Evolutionary conservation across 257 asterid species (phyloP).

Genomic region (Solanum chiquidenum): DNA sequence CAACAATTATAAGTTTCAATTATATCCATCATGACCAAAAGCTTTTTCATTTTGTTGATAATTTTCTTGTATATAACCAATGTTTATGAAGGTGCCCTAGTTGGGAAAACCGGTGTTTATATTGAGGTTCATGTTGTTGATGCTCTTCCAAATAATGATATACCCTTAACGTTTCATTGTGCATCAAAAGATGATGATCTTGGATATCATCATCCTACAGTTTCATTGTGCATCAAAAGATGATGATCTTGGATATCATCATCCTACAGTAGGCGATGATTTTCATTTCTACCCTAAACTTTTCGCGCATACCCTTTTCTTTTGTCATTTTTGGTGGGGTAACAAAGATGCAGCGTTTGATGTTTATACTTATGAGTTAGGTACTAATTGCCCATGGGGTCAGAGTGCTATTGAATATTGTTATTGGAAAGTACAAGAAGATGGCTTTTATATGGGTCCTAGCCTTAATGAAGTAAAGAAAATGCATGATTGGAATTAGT

Average conservation of each 20-base stretch:
- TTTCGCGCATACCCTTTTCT: neutral
- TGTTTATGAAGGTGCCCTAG: neutral
- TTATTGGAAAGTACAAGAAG: neutral
- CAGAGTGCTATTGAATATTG: neutral
- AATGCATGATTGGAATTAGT: neutral
- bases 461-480: neutral
- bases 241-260: neutral
- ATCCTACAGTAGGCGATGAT: neutral
- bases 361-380: neutral
- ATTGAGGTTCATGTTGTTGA: neutral
- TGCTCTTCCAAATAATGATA: neutral
- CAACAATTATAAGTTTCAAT: neutral
- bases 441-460: neutral
- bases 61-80: neutral
- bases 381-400: neutral
- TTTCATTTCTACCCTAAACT: neutral
- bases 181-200: neutral
- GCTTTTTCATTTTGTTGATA: neutral
- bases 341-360: neutral
- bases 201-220: too few relatives aligned
- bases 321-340: neutral
- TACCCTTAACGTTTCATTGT: neutral
- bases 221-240: neutral
- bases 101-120: fast-evolving
- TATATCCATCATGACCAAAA: neutral